Percentiles rank a stretch among this genome's conserved stretches.
Evolutionary conservation across 2,329 filamentous ascomycete species (phyloP).

Genomic region (Sclerotinia spermophila): DNA sequence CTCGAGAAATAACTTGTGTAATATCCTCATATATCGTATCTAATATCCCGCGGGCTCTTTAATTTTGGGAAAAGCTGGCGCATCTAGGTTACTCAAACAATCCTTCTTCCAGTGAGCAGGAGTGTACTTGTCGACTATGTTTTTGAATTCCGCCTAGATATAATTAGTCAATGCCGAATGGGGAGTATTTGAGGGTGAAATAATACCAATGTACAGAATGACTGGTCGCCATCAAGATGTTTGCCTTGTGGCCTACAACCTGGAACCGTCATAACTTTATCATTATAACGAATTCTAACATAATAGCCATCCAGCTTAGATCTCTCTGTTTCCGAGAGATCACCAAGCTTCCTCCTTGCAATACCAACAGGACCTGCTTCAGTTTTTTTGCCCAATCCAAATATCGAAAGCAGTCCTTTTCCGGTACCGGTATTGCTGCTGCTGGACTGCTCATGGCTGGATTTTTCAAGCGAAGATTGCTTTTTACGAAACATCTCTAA

Average conservation of each 20-base stretch:
- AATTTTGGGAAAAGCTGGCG: slow-evolving; percentile 33
- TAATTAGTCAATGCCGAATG: not conserved
- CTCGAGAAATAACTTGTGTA: not conserved
- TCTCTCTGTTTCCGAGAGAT: slow-evolving; percentile 56
- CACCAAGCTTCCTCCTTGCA: slow-evolving; percentile 54
- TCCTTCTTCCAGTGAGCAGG: slow-evolving; percentile 72
- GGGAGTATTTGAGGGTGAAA: not conserved
- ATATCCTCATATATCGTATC: not conserved
- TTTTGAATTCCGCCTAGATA: slow-evolving; percentile 77
- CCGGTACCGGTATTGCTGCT: slow-evolving; percentile 11
- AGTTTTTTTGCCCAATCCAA: slow-evolving; percentile 23
- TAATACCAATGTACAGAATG: slow-evolving; percentile 81
- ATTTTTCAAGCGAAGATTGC: slow-evolving; percentile 24
- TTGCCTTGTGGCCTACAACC: slow-evolving; percentile 74
- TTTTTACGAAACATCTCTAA: slow-evolving; percentile 77
- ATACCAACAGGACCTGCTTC: slow-evolving; percentile 44
- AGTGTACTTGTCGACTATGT: slow-evolving; percentile 85
- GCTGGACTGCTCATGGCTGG: slow-evolving; percentile 2
- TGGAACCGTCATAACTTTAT: slow-evolving; percentile 74
- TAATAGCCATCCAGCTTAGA: slow-evolving; percentile 69
- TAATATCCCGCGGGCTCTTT: slow-evolving; percentile 37
- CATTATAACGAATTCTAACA: slow-evolving; percentile 89
- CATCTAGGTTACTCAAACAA: slow-evolving; percentile 55
- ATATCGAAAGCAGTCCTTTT: slow-evolving; percentile 29
- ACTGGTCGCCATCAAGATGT: slow-evolving; percentile 81